Base-by-base conservation (phyloP, 805 yeast genomes). In the Saccharomycopsis babjevae region DNA sequence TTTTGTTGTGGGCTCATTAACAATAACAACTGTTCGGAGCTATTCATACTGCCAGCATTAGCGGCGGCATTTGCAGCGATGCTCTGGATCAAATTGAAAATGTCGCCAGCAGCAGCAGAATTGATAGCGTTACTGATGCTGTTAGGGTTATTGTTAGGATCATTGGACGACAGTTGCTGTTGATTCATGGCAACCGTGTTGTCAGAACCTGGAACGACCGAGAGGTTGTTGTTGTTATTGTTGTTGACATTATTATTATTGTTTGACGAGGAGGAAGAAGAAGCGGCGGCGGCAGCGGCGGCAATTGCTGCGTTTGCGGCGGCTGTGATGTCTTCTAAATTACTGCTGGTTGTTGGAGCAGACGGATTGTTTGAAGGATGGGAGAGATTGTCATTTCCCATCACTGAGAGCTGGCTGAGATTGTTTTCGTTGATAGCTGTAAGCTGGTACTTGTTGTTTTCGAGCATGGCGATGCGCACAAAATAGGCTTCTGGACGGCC, bases 201-300 rank as follows among this genome's bases (percentile, higher is more conserved):
- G 2, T 32, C 57, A 34, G 32, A 10, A 2, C 25, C 28, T 2
- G 50, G 38, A n/a, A 30, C 54, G 20, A 11, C 32, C 18, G 32
- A 16, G 20, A 36, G 16, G 40, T 54, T 54, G 40, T 54, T 54
- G 10, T 32, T 38, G 56, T 54, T 36, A 20, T 54, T 36, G 25
- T 18, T 22, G 50, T 22, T 38, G 34, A 32, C 57, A 15, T 36
- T n/a, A n/a, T n/a, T n/a, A n/a, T n/a, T n/a, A n/a, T n/a, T n/a
- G n/a, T n/a, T 39, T n/a, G 22, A 36, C 11, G 57, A 36, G n/a
- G 55, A 15, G n/a, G 60, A 57, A 16, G 57, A 22, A 38, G 38
- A 18, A 15, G 57, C 59, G 10, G 59, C 59, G 3, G 59, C 59
- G 3, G 59, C 59, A 10, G 59, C 59, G 5, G 59, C 59, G 32